These are phyloP conservation scores for Herpetomonas tarakana DNA, from an alignment of 208 protist species.

Conservation along the genomic window DNA sequence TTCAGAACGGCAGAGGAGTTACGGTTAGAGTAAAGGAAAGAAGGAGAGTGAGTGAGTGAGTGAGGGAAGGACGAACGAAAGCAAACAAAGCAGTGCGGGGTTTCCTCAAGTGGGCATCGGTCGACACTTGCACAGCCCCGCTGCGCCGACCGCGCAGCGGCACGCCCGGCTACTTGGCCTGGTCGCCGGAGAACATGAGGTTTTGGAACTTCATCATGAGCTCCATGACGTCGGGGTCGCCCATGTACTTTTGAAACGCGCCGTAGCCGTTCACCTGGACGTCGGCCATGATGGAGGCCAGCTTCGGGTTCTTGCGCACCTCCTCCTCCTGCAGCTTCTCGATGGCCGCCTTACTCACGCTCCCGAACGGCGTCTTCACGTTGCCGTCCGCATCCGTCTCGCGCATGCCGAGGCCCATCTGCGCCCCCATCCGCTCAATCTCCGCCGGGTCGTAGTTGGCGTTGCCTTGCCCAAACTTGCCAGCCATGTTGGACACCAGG, in stretches of 20 bases:
- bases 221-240: slow-evolving; percentile 88
- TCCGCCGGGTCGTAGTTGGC: slow-evolving; percentile 42
- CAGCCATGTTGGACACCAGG: slow-evolving; percentile 80
- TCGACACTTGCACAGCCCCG: too few species aligned
- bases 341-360: slow-evolving; percentile 54
- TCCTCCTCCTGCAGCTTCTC: slow-evolving; percentile 73
- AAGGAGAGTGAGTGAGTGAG: too few species aligned
- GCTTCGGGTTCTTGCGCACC: slow-evolving; percentile 78
- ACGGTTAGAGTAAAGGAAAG: too few species aligned
- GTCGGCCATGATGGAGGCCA: slow-evolving; percentile 79
- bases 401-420: slow-evolving; percentile 21
- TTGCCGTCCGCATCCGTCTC: slow-evolving; percentile 56
- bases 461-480: slow-evolving; percentile 46
- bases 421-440: slow-evolving; percentile 35
- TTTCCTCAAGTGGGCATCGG: too few species aligned
- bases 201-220: slow-evolving; percentile 86
- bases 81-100: too few species aligned
- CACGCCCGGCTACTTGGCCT: neutral
- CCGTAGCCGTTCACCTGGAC: slow-evolving; percentile 73
- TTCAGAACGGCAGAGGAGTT: too few species aligned
- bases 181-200: slow-evolving; percentile 33
- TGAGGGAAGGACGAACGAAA: too few species aligned
- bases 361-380: slow-evolving; percentile 78
- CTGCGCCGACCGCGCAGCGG: neutral
- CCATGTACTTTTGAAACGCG: slow-evolving; percentile 90